Percentiles rank a stretch among this genome's conserved stretches.
Conservation (phyloP, 1,139 yeast genomes). For the Martiniozyma asiatica region DNA sequence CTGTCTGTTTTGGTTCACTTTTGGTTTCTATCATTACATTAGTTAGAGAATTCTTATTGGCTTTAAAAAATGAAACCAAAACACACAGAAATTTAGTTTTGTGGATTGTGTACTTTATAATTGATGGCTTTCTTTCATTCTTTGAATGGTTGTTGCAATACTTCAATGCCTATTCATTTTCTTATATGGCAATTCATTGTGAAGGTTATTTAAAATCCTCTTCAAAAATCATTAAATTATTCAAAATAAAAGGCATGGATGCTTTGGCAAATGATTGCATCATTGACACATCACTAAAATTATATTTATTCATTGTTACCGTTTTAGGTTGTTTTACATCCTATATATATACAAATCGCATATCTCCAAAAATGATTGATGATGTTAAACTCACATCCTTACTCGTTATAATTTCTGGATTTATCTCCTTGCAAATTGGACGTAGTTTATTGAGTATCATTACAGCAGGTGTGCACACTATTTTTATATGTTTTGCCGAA, state of each 20-base stretch:
- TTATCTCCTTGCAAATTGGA: conserved; percentile 52
- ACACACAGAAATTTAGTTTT: conserved; percentile 10
- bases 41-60: conserved; percentile 15
- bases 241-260: conserved; percentile 66
- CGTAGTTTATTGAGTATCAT: conserved; percentile 65
- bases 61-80: conserved; percentile 12
- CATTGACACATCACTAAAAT: conserved; percentile 64
- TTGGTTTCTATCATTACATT: conserved; percentile 67
- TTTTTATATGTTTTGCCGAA: conserved; percentile 75
- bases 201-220: conserved; percentile 66
- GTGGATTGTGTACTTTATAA: conserved; percentile 58
- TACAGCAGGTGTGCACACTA: conserved; percentile 71
- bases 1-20: conserved; percentile 78
- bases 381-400: conserved; percentile 62
- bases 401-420: conserved; percentile 60
- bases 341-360: conserved; percentile 53
- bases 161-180: conserved; percentile 84
- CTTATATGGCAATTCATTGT: conserved; percentile 79
- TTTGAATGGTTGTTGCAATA: conserved; percentile 32
- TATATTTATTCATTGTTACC: conserved; percentile 63
- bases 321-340: conserved; percentile 58
- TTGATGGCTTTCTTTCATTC: conserved; percentile 23
- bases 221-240: conserved; percentile 62
- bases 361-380: conserved; percentile 8
- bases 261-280: conserved; percentile 53